Evolutionary conservation across 176 grass and related monocot genomes (phyloP).

Genomic region (Avena atlantica): DNA sequence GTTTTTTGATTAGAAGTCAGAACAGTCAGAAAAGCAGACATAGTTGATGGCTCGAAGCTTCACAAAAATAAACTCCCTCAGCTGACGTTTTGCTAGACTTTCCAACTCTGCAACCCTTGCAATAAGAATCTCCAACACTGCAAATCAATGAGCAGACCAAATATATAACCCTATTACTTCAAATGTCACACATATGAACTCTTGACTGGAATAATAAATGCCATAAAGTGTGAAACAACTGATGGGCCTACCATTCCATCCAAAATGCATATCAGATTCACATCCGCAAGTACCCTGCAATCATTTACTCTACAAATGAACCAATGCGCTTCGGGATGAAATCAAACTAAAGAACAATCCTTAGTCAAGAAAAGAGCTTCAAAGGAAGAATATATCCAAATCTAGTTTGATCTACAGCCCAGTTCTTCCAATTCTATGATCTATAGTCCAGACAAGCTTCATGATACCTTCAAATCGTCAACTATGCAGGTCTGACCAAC

Average conservation of each 20-base stretch:
- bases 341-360: not conserved
- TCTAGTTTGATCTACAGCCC: not conserved
- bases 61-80: not conserved
- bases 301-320: not conserved
- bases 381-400: not conserved
- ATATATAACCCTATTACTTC: not conserved
- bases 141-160: constrained; percentile 2
- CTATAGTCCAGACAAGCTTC: not conserved
- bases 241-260: not conserved
- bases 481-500: not conserved
- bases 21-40: not conserved
- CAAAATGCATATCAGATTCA: not conserved
- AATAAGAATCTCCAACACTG: not conserved
- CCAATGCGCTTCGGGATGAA: not conserved
- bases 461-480: not conserved
- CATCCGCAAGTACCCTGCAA: not conserved
- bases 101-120: not conserved
- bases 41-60: not conserved
- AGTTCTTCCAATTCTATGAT: not conserved
- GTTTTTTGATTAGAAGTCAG: not conserved
- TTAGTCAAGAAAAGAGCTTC: not conserved
- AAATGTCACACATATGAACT: not conserved
- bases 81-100: not conserved
- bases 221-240: not conserved
- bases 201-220: not conserved